Conservation (phyloP, 1,139 yeast genomes). For the Pichia inconspicua region DNA sequence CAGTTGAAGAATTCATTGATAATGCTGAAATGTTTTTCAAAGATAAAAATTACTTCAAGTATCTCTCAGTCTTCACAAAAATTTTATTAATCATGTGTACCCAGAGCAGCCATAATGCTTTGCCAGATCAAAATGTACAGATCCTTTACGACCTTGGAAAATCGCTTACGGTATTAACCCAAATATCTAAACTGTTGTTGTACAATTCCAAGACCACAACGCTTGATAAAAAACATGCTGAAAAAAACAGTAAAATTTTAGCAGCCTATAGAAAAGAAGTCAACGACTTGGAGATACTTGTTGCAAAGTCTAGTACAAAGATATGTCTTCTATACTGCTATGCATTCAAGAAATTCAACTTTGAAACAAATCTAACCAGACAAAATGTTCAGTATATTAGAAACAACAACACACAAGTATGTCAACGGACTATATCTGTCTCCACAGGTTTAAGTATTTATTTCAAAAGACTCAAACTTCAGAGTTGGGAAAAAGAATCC, state of each 20-base stretch:
- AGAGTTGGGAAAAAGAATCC: background rate
- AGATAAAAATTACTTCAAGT: slow-evolving; percentile 1
- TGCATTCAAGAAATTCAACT: background rate
- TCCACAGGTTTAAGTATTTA: background rate
- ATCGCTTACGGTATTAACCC: background rate
- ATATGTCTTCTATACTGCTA: background rate
- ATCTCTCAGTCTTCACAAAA: background rate
- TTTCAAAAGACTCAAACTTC: background rate
- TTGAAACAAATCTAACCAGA: background rate
- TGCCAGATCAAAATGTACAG: background rate
- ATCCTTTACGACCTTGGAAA: background rate
- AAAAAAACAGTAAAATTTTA: background rate
- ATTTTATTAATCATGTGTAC: background rate
- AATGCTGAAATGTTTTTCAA: slow-evolving; percentile 1
- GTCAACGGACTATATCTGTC: background rate
- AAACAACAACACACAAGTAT: background rate
- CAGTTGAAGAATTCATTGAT: background rate
- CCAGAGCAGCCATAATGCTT: background rate
- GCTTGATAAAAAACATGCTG: background rate
- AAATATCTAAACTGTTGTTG: background rate
- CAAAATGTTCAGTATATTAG: background rate
- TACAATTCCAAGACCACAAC: background rate
- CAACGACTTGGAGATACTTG: background rate
- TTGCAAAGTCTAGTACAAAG: background rate
- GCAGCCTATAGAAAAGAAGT: background rate